A percentile compares a stretch with the other conserved stretches of the same genome.
Conservation (phyloP, 148 eudicot species). For the Cornus kousa region DNA sequence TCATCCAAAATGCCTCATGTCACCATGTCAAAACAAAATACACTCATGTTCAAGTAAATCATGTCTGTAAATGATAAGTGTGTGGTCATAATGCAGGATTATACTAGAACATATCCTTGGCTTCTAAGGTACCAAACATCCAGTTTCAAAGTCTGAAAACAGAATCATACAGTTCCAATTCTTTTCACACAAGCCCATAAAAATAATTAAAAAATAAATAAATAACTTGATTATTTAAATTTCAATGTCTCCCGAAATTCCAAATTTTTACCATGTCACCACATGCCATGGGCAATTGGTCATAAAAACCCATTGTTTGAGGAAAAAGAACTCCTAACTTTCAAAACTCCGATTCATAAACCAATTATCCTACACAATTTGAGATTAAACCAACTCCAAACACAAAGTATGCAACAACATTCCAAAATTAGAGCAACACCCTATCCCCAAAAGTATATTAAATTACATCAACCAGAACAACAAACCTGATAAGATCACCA, state of each 20-base stretch:
- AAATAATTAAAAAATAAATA: background rate
- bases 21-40: background rate
- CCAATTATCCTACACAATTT: background rate
- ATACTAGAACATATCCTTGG: background rate
- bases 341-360: background rate
- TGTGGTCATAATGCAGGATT: background rate
- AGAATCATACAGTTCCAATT: background rate
- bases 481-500: background rate
- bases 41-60: background rate
- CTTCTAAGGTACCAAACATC: background rate
- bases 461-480: background rate
- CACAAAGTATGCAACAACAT: background rate
- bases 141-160: background rate
- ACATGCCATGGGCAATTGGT: background rate
- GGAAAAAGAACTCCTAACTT: background rate
- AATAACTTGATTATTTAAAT: background rate
- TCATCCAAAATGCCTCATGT: background rate
- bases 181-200: no score
- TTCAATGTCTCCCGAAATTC: no score
- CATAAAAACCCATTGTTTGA: background rate
- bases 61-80: background rate
- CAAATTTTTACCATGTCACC: background rate
- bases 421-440: background rate
- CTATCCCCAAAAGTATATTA: background rate
- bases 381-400: background rate